A percentile compares a stretch with the other conserved stretches of the same genome.
These are phyloP conservation scores for Saccharomyces eubayanus DNA, from an alignment of 805 yeast genomes.

Conservation along the genomic window DNA sequence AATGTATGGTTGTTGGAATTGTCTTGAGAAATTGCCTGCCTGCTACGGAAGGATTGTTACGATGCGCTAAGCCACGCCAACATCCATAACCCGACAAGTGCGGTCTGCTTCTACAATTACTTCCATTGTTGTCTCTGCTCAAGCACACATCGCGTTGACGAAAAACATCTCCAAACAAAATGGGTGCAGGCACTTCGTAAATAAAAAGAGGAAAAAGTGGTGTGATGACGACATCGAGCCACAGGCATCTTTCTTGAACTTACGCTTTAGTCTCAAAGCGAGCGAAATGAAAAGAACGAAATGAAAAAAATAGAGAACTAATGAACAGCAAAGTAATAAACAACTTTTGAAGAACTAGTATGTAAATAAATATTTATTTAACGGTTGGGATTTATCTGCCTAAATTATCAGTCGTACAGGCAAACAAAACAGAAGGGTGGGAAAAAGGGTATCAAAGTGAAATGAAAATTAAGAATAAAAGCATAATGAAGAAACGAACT, in stretches of 20 bases:
- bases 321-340: not conserved
- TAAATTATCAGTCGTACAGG: not conserved
- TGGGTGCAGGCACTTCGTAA: not conserved
- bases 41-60: not conserved
- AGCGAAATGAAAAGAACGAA: no score
- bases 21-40: not conserved
- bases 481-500: not conserved
- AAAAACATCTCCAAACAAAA: not conserved
- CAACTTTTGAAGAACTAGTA: not conserved
- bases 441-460: not conserved
- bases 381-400: not conserved
- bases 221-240: not conserved
- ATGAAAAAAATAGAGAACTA: not conserved
- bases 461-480: not conserved
- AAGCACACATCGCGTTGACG: no score
- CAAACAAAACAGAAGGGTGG: not conserved
- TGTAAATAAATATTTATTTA: not conserved
- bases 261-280: no score
- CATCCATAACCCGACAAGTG: no score
- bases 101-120: no score
- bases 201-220: not conserved
- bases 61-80: not conserved
- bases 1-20: not conserved
- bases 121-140: no score
- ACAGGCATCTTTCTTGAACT: no score